phyloP scores from a whole-genome alignment of 768 basidiomycete genomes.

The Tylopilus subfusipes region DNA sequence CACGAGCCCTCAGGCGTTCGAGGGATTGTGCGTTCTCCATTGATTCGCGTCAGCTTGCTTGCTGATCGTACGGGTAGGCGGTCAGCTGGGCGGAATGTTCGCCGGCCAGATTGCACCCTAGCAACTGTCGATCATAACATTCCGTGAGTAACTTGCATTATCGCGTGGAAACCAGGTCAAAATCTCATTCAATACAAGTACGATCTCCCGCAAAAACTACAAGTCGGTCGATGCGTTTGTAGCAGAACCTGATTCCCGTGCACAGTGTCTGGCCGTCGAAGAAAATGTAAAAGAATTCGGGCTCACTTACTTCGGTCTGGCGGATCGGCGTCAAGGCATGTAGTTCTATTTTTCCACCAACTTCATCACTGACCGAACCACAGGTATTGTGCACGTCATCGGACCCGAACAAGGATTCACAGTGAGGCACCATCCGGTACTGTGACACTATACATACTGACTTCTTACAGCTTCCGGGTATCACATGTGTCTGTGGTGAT shows the following conservation, averaged over 20 bases:
- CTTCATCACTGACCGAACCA: constrained; percentile 16
- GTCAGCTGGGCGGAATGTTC: constrained; percentile 70
- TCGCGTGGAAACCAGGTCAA: background rate
- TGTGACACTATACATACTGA: background rate
- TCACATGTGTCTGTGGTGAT: constrained; percentile 87
- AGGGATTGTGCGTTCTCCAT: constrained; percentile 60
- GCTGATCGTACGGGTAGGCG: constrained; percentile 41
- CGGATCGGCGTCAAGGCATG: constrained; percentile 80
- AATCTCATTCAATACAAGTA: constrained; percentile 39
- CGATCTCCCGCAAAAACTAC: constrained; percentile 71
- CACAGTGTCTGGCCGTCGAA: constrained; percentile 79
- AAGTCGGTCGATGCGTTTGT: constrained; percentile 71
- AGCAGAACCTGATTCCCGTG: constrained; percentile 78
- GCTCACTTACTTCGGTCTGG: constrained; percentile 88
- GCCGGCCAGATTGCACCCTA: constrained; percentile 84
- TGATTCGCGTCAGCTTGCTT: background rate
- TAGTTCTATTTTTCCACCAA: background rate
- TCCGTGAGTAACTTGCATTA: constrained; percentile 50
- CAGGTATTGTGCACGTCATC: constrained; percentile 85
- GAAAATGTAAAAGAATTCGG: constrained; percentile 91
- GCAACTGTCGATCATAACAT: constrained; percentile 89
- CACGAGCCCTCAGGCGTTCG: constrained; percentile 91
- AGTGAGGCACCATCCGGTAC: constrained; percentile 34
- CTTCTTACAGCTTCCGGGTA: constrained; percentile 57
- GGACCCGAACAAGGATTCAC: constrained; percentile 95